These are phyloP conservation scores for Coemansia reversa DNA, from an alignment of 192 early-diverging fungal species.

Conservation along the genomic window DNA sequence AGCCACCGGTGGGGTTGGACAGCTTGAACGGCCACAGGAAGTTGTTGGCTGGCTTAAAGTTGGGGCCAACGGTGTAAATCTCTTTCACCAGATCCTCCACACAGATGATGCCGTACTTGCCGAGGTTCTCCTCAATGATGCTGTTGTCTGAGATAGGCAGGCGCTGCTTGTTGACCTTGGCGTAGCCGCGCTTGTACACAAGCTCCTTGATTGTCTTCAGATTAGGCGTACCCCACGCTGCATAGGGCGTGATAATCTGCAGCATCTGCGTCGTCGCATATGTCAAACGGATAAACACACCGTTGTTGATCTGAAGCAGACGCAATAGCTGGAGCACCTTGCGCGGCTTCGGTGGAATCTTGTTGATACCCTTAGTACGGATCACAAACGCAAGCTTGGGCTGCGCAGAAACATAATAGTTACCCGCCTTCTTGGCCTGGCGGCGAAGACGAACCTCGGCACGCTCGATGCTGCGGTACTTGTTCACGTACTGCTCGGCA, in stretches of 20 bases:
- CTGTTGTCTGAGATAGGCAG: conserved; percentile 95
- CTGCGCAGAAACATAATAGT: conserved; percentile 94
- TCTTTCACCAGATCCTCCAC: conserved; percentile 98
- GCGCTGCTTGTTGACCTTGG: conserved; percentile 97
- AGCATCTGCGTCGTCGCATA: conserved; percentile 98
- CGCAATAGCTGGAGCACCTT: conserved; percentile 99
- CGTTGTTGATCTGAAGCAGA: conserved; percentile 99
- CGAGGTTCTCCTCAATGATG: conserved; percentile 88
- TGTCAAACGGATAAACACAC: conserved; percentile 92
- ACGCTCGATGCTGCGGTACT: conserved; percentile 89
- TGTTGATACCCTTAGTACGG: conserved; percentile 99
- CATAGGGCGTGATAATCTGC: conserved; percentile 93
- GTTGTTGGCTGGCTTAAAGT: conserved; percentile 97
- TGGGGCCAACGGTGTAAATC: conserved; percentile 95
- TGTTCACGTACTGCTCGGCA: conserved; percentile 97
- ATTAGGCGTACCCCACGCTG: conserved; percentile 94
- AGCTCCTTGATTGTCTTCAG: conserved; percentile 98
- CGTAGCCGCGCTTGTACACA: conserved; percentile 99
- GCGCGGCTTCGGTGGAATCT: conserved; percentile 98
- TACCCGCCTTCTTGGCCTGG: conserved; percentile 85
- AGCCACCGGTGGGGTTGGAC: conserved; percentile 97
- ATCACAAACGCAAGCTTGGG: conserved; percentile 97
- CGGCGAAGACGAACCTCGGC: conserved; percentile 90
- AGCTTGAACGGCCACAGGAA: conserved; percentile 99
- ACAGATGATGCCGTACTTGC: conserved; percentile 95